phyloP scores from a whole-genome alignment of 2,329 filamentous ascomycete genomes.

The Aspergillus ochraceus region DNA sequence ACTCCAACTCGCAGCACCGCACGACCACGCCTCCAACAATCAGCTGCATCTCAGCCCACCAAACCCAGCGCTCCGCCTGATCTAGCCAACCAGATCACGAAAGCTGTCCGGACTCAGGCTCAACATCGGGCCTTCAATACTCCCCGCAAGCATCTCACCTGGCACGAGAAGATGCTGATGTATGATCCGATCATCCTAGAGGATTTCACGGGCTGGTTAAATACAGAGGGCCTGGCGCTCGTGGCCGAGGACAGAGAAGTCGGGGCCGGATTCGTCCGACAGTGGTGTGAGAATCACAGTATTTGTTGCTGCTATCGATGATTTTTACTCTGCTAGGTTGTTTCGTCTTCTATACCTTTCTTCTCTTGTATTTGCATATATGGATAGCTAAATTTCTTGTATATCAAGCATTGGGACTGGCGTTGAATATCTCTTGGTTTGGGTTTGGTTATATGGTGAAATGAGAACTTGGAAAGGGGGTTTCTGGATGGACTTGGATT shows the following conservation, averaged over 20 bases:
- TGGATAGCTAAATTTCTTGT: background rate
- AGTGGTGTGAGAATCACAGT: conserved; percentile 86
- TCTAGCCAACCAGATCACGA: conserved; percentile 51
- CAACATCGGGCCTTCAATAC: conserved; percentile 36
- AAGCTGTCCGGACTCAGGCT: conserved; percentile 47
- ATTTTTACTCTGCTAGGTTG: background rate
- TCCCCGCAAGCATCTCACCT: conserved; percentile 54
- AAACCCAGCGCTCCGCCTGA: conserved; percentile 26
- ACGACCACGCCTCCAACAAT: background rate
- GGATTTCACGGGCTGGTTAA: conserved; percentile 81
- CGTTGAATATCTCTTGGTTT: no score
- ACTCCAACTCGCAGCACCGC: conserved; percentile 10
- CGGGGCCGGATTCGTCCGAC: conserved; percentile 67
- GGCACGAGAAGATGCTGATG: conserved; percentile 90
- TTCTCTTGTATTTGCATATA: background rate
- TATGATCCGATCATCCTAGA: conserved; percentile 90
- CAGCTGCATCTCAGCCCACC: background rate
- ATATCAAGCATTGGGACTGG: background rate
- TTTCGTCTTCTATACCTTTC: background rate
- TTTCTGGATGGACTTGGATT: no score
- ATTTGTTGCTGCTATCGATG: conserved; percentile 75
- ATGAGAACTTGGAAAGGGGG: no score
- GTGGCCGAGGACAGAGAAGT: conserved; percentile 68
- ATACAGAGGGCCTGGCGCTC: conserved; percentile 64
- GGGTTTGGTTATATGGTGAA: no score